Evolutionary conservation across 495 filamentous ascomycete genomes (phyloP).

Genomic region (Penicillium daleae): DNA sequence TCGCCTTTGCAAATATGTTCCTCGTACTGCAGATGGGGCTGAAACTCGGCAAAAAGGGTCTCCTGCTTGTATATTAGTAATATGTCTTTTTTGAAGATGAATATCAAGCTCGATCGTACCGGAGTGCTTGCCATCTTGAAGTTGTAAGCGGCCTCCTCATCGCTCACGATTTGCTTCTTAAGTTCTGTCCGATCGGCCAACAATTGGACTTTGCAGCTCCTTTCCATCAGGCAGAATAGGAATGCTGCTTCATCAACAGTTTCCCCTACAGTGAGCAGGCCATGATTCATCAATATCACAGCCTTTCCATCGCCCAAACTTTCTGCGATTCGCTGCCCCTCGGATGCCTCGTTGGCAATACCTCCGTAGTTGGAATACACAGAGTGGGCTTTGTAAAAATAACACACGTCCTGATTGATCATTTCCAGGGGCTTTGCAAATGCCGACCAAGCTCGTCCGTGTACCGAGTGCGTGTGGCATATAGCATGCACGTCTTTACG

Average conservation of each 20-base stretch:
- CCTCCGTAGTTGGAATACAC: constrained; percentile 60
- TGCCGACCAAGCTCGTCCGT: constrained; percentile 31
- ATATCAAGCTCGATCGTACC: not conserved
- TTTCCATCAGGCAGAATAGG: constrained; percentile 56
- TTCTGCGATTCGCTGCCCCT: constrained; percentile 54
- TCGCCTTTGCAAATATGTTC: not conserved
- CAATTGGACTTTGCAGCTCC: constrained; percentile 54
- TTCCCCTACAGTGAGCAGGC: constrained; percentile 53
- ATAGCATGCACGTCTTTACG: constrained; percentile 39
- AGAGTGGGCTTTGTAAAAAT: constrained; percentile 52
- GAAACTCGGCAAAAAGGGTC: not conserved
- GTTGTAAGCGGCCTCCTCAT: constrained; percentile 57
- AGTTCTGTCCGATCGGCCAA: constrained; percentile 44
- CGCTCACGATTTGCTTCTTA: constrained; percentile 45
- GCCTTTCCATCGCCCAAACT: constrained; percentile 50
- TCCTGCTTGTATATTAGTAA: not conserved
- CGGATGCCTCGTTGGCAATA: constrained; percentile 54
- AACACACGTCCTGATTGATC: constrained; percentile 52
- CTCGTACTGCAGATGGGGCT: not conserved
- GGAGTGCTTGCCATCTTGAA: constrained; percentile 27
- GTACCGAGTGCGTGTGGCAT: constrained; percentile 37
- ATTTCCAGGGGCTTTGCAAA: constrained; percentile 39
- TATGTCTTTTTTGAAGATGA: not conserved
- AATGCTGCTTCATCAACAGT: constrained; percentile 61
- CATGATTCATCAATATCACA: constrained; percentile 58